Percentiles rank a stretch among this genome's conserved stretches.
phyloP scores from a whole-genome alignment of 208 protist genomes.

The Crithidia acanthocephali region DNA sequence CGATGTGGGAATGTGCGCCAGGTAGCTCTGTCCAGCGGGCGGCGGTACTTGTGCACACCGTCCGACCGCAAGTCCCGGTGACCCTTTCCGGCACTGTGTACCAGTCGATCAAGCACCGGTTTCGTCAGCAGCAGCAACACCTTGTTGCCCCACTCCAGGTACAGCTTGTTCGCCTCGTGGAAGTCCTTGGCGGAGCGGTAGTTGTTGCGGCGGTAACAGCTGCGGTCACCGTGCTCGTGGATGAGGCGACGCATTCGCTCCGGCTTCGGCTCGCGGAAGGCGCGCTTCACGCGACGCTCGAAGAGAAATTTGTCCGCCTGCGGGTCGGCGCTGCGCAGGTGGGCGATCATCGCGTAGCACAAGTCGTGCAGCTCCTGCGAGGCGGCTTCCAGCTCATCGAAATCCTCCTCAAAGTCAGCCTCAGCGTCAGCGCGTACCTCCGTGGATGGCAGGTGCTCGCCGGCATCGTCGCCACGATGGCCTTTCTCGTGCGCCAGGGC shows the following conservation, averaged over 20 bases:
- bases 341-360: constrained; percentile 82
- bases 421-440: constrained; percentile 22
- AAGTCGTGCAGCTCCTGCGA: constrained; percentile 92
- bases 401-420: constrained; percentile 51
- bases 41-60: constrained; percentile 62
- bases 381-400: constrained; percentile 91
- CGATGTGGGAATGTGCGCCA: constrained; percentile 85
- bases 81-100: constrained; percentile 76
- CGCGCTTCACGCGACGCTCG: constrained; percentile 61
- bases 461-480: background rate
- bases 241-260: constrained; percentile 73
- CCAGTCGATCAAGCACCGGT: constrained; percentile 75
- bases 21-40: constrained; percentile 54
- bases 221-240: constrained; percentile 61
- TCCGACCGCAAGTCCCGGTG: constrained; percentile 65
- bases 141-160: constrained; percentile 82
- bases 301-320: constrained; percentile 64
- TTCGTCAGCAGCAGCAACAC: constrained; percentile 77
- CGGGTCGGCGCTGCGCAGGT: constrained; percentile 73
- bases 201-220: constrained; percentile 53
- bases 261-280: constrained; percentile 81
- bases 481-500: background rate
- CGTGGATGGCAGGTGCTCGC: constrained; percentile 11
- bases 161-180: constrained; percentile 64
- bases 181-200: constrained; percentile 69